These are phyloP conservation scores for Blastomyces parvus DNA, from an alignment of 2,329 filamentous ascomycete genomes.

Conservation along the genomic window DNA sequence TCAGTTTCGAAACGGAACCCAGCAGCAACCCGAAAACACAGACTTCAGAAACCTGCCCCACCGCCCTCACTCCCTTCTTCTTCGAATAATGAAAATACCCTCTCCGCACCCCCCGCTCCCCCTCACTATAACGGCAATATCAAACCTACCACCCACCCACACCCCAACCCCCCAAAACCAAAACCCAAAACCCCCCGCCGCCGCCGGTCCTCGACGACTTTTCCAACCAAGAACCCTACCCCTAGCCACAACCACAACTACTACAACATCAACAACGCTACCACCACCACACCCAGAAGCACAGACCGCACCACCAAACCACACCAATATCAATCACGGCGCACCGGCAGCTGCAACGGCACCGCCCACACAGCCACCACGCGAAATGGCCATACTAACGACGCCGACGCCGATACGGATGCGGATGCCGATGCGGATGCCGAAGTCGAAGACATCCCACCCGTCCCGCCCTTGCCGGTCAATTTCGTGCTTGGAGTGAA, in stretches of 20 bases:
- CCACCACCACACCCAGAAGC: not conserved
- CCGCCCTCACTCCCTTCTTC: not conserved
- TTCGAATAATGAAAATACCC: not conserved
- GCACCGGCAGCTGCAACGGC: not conserved
- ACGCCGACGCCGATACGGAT: slow-evolving; percentile 13
- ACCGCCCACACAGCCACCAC: too few relatives aligned
- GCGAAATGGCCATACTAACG: slow-evolving; percentile 16
- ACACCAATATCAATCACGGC: slow-evolving; percentile 4
- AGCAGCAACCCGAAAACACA: not conserved
- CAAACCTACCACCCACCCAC: not conserved
- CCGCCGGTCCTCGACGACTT: not conserved
- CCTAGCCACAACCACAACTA: not conserved
- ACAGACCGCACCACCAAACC: not conserved
- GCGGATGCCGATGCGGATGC: slow-evolving; percentile 8
- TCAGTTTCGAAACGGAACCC: not conserved
- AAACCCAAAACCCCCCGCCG: not conserved
- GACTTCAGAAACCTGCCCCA: not conserved
- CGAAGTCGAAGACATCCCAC: slow-evolving; percentile 32
- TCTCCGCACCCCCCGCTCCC: not conserved
- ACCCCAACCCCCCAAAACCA: not conserved
- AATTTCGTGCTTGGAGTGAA: slow-evolving; percentile 17
- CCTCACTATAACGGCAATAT: not conserved
- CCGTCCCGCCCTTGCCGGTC: slow-evolving; percentile 32
- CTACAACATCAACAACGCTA: not conserved
- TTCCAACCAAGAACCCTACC: slow-evolving; percentile 2